Percentiles rank a stretch among this genome's conserved stretches.
These are phyloP conservation scores for Russula virescens DNA, from an alignment of 768 basidiomycete species.

Conservation along the genomic window DNA sequence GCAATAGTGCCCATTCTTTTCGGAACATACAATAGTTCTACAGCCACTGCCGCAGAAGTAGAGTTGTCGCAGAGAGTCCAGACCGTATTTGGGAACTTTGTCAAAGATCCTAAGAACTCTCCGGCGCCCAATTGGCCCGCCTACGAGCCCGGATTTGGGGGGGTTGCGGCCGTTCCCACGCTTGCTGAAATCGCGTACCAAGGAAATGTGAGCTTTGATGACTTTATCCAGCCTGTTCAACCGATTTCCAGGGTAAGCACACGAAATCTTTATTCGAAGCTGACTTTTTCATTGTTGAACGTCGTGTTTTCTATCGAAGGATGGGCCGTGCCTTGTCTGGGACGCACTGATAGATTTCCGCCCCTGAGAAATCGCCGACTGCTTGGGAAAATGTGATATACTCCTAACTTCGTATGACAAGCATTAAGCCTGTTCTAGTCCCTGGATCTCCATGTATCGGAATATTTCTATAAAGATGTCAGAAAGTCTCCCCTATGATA, in stretches of 20 bases:
- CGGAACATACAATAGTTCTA: slow-evolving; percentile 28
- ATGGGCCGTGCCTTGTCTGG: not conserved
- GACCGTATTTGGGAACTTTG: slow-evolving; percentile 12
- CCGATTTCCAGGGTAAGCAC: not conserved
- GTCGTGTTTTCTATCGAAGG: not conserved
- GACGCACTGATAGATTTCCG: not conserved
- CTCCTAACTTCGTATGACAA: too few species aligned
- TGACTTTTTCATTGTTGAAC: not conserved
- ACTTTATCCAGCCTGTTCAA: not conserved
- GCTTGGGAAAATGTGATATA: too few species aligned
- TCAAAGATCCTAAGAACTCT: not conserved
- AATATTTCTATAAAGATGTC: too few species aligned
- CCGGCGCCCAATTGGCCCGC: slow-evolving; percentile 10
- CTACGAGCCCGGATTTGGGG: not conserved
- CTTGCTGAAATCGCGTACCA: slow-evolving; percentile 10
- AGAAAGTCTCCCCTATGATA: too few species aligned
- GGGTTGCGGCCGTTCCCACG: not conserved
- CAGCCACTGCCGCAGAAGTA: slow-evolving; percentile 26
- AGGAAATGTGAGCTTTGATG: not conserved
- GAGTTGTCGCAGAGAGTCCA: slow-evolving; percentile 26
- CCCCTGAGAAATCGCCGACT: not conserved
- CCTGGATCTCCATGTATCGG: too few species aligned
- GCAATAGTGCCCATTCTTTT: slow-evolving; percentile 27
- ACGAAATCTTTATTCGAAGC: not conserved
- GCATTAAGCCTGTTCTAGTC: too few species aligned